Percentiles rank a stretch among this genome's conserved stretches.
Evolutionary conservation across 208 protist genomes (phyloP).

Genomic region (Wallacemonas collosoma): DNA sequence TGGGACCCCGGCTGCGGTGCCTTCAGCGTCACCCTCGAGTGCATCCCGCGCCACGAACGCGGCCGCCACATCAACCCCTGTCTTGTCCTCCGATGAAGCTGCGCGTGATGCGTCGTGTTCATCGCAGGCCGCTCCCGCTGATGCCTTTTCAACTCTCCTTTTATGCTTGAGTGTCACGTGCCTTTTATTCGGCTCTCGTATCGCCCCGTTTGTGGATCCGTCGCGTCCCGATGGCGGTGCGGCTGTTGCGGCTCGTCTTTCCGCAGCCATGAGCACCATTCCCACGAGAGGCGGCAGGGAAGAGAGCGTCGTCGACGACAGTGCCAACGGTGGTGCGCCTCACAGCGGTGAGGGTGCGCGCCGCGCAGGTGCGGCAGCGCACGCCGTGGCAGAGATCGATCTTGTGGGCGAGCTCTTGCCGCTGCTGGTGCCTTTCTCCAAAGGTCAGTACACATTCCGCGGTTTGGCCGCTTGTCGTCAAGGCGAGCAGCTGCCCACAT

Average conservation of each 20-base stretch:
- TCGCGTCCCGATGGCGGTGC: not conserved
- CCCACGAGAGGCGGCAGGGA: not conserved
- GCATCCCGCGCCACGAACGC: too few relatives aligned
- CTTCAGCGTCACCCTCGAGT: not conserved
- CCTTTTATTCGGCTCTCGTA: constrained; percentile 5
- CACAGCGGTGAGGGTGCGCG: too few relatives aligned
- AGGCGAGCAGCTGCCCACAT: constrained; percentile 16
- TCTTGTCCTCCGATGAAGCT: not conserved
- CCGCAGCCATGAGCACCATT: not conserved
- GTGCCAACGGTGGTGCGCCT: not conserved
- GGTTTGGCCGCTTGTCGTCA: not conserved
- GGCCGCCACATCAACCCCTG: too few relatives aligned
- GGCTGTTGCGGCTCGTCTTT: not conserved
- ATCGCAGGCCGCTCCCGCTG: not conserved
- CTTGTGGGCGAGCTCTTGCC: not conserved
- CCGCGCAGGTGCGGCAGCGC: not conserved
- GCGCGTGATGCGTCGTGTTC: not conserved
- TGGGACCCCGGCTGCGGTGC: not conserved
- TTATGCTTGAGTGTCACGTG: constrained; percentile 4
- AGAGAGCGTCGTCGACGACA: not conserved
- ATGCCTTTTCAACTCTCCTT: constrained; percentile 8
- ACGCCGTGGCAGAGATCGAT: constrained; percentile 26
- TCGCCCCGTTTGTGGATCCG: constrained; percentile 8
- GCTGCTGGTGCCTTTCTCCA: constrained; percentile 12
- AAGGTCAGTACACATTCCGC: constrained; percentile 14